phyloP scores from a whole-genome alignment of 805 yeast species.

The Wickerhamomyces alni region DNA sequence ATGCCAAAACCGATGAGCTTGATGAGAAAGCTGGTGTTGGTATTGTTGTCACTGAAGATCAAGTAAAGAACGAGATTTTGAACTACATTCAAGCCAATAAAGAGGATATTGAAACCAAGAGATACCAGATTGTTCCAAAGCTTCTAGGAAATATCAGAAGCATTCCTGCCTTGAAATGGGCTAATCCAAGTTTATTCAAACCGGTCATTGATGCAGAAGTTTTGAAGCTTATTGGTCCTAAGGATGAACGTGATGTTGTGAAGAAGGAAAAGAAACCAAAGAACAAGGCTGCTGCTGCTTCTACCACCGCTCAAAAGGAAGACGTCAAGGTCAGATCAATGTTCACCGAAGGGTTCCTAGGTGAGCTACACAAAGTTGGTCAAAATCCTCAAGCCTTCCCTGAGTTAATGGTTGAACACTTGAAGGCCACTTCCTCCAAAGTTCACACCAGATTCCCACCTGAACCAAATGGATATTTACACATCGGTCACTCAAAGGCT shows the following conservation, averaged over 20 bases:
- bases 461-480: conserved; percentile 96
- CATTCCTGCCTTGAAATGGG: conserved; percentile 82
- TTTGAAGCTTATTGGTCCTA: conserved; percentile 78
- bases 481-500: conserved; percentile 97
- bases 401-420: conserved; percentile 76
- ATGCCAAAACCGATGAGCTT: conserved; percentile 43
- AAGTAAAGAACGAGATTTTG: conserved; percentile 52
- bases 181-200: conserved; percentile 80
- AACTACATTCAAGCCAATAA: conserved; percentile 55
- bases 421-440: conserved; percentile 69
- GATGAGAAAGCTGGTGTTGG: conserved; percentile 79
- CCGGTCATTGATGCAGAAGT: conserved; percentile 78
- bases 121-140: conserved; percentile 76
- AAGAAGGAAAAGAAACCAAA: conserved; percentile 70
- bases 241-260: conserved; percentile 86
- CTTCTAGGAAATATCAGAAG: conserved; percentile 72
- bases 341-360: conserved; percentile 94
- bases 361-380: conserved; percentile 92
- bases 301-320: conserved; percentile 18
- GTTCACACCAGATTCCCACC: conserved; percentile 97
- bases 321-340: conserved; percentile 49
- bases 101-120: conserved; percentile 55
- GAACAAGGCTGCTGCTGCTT: conserved; percentile 22
- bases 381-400: conserved; percentile 90
- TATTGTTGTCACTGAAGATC: conserved; percentile 56